Evolutionary conservation across 495 filamentous ascomycete genomes (phyloP).

Genomic region (Sporormia fimetaria): DNA sequence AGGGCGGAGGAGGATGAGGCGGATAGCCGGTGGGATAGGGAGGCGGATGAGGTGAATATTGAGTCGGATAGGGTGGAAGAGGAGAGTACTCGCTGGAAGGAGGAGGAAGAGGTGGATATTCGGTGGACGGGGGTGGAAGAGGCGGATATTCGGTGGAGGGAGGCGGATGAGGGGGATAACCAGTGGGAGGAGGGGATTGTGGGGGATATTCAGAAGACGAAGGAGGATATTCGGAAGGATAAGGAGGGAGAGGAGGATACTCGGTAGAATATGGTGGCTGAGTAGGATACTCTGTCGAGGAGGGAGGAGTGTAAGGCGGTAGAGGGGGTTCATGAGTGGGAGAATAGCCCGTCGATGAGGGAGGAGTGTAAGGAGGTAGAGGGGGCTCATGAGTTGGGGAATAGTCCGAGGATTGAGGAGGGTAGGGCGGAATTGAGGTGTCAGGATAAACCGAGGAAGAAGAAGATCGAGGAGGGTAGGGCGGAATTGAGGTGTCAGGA

Average conservation of each 20-base stretch:
- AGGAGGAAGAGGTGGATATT: slow-evolving; percentile 1
- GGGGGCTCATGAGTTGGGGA: neutral
- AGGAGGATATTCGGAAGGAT: neutral
- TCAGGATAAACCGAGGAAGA: neutral
- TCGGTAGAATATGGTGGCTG: neutral
- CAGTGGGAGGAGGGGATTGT: no score
- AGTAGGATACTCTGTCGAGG: neutral
- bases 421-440: neutral
- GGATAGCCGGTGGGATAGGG: neutral
- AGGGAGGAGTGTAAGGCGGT: slow-evolving; percentile 1
- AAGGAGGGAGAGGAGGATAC: neutral
- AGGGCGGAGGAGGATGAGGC: neutral
- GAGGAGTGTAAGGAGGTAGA: neutral
- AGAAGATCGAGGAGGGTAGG: slow-evolving; percentile 6
- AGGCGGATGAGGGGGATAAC: no score
- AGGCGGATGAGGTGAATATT: neutral
- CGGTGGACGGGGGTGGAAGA: neutral
- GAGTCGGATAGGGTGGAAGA: neutral
- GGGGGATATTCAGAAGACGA: no score
- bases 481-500: neutral
- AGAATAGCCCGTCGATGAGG: neutral
- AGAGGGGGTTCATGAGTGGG: neutral
- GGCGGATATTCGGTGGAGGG: neutral
- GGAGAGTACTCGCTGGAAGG: neutral
- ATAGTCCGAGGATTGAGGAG: neutral